These are phyloP conservation scores for Atalantia buxifolia DNA, from an alignment of 345 rosid genomes.

Conservation along the genomic window DNA sequence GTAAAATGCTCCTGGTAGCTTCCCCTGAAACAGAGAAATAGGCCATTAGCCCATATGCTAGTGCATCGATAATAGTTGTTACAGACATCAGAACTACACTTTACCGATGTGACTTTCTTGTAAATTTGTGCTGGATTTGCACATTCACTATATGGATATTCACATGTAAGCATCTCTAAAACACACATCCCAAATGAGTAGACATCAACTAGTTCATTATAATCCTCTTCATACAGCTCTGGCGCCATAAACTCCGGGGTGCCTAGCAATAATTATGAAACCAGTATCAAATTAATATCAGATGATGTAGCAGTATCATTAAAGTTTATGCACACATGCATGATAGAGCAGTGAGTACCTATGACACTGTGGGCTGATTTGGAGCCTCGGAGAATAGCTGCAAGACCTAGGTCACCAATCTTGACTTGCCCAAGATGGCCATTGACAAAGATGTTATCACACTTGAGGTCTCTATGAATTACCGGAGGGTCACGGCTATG, in stretches of 20 bases:
- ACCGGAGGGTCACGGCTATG: slow-evolving; percentile 62
- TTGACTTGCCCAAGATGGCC: slow-evolving; percentile 72
- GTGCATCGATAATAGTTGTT: not conserved
- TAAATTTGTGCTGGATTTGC: slow-evolving; percentile 68
- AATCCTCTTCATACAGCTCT: slow-evolving; percentile 76
- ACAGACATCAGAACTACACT: not conserved
- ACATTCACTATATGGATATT: slow-evolving; percentile 81
- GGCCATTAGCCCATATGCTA: not conserved
- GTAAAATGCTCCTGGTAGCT: slow-evolving; percentile 67
- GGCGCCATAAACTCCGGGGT: slow-evolving; percentile 96
- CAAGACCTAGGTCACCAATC: slow-evolving; percentile 71
- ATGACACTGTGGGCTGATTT: slow-evolving; percentile 55
- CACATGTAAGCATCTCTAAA: slow-evolving; percentile 77
- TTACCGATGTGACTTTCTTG: slow-evolving; percentile 72
- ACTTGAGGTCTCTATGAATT: slow-evolving; percentile 61
- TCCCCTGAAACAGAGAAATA: slow-evolving; percentile 48
- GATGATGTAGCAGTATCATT: not conserved
- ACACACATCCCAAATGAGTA: slow-evolving; percentile 88
- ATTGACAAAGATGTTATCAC: slow-evolving; percentile 65
- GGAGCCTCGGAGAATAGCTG: slow-evolving; percentile 51
- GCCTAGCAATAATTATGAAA: slow-evolving; percentile 33
- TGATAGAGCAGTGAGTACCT: slow-evolving; percentile 25
- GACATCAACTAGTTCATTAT: slow-evolving; percentile 77
- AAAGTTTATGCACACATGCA: not conserved
- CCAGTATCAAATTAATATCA: not conserved